Evolutionary conservation across 345 rosid species (phyloP), one percentile per base, ranked within the genome.

Genomic region (Iberis pinnata): DNA sequence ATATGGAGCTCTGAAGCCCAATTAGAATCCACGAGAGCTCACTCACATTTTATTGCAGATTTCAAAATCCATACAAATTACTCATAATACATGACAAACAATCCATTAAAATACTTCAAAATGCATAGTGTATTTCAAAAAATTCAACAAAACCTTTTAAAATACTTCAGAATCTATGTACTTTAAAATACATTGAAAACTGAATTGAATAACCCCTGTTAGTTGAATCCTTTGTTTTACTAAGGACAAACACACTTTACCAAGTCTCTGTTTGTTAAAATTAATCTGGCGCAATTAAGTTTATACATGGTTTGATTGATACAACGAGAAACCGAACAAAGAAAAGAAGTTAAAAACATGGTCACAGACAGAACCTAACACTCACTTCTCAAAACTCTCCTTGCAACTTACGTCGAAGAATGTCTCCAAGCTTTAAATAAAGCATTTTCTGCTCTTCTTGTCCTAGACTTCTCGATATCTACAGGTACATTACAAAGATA

Each of bases 381-480:
- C 8, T 12, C 53, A 3, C 25, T 22, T 37, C 41, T 65, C 43
- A 49, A 18, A 17, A 51, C 33, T n/a, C 19, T 1, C 55, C 68
- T 37, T 48, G 67, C 43, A 67, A 26, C 70, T 80, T 80, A 19
- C 78, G 78, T 42, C 58, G 77, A 32, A 89, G 54, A 49, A 84
- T 74, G 70, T 82, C 73, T 38, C 89, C 89, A 7, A 87, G 79
- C 82, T 82, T 87, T 50, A 22, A 20, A 44, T 73, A 77, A 53
- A 86, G 76, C 51, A 64, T 39, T 50, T 76, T 72, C 74, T 84
- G 96, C 67, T 90, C 95, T 60, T 87, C 84, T 7, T 79, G 55
- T 15, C 85, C 78, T 29, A 90, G 83, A 49, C 70, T 78, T 41
- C 68, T 67, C 51, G 79, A 58, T 65, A 90, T 80, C 96, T 90